These are phyloP conservation scores for Dipteronia sinensis DNA, from an alignment of 345 rosid species.

Conservation along the genomic window DNA sequence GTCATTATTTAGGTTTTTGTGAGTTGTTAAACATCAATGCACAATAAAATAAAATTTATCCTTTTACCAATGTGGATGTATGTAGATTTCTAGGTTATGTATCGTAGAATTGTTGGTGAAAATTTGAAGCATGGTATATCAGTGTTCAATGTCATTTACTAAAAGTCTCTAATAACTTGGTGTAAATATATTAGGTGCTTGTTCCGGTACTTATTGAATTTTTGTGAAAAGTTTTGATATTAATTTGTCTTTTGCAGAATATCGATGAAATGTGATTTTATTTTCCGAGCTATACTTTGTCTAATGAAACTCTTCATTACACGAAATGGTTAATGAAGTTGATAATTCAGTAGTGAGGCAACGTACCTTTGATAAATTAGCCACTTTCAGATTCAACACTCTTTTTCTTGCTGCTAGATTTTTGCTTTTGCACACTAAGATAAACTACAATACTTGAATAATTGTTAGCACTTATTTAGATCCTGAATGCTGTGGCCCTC, in stretches of 20 bases:
- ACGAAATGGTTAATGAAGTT: background rate
- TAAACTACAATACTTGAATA: too few species aligned
- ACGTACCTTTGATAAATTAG: background rate
- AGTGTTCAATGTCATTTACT: background rate
- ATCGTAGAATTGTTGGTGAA: background rate
- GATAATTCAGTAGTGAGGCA: background rate
- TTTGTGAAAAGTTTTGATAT: background rate
- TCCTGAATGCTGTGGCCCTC: too few species aligned
- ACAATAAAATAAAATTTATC: background rate
- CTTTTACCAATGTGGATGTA: conserved; percentile 10
- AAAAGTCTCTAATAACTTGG: background rate
- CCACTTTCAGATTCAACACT: background rate
- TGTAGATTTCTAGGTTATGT: background rate
- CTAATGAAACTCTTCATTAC: background rate
- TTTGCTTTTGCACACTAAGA: too few species aligned
- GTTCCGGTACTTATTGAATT: background rate
- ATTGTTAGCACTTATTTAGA: too few species aligned
- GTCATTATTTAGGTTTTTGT: too few species aligned
- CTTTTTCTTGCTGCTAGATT: background rate
- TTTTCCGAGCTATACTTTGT: background rate
- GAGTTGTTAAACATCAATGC: background rate
- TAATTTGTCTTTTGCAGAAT: background rate
- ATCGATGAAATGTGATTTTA: background rate
- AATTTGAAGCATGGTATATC: background rate
- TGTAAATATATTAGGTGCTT: background rate